Base-by-base conservation (phyloP, 2,329 filamentous ascomycete species). In the Tolypocladium ovalisporum region DNA sequence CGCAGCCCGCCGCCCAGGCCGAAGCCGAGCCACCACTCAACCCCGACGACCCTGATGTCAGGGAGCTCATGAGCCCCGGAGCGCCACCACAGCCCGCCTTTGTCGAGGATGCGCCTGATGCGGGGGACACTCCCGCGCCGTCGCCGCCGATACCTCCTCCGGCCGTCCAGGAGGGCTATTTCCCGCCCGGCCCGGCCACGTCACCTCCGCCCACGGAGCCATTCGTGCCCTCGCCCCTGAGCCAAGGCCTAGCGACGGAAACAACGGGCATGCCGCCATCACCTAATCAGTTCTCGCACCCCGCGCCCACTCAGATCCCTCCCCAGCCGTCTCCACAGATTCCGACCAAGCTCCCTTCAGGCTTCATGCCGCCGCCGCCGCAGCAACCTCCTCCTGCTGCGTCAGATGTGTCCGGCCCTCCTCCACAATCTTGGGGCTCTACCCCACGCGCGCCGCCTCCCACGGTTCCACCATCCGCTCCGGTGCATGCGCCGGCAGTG, bases 11-110 rank as follows among this genome's bases (percentile, higher is more conserved):
- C 62, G 78, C 85, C 62, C 53, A 55, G 55, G 57, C 13, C 52
- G 58, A 27, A 57, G 71, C 75, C 10, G 73, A 76, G 36, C 75
- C 76, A 49, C 66, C 73, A 2, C 72, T 87, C n/a, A 83, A 86
- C 63, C 79, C 82, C 1, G 78, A 80, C 56, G 86, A 90, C 60
- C 81, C 84, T 2, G 85, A 88, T 54, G 82, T 88, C 1, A 79
- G 82, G 65, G 72, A 76, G 47, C 73, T 68, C 24, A 57, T 59
- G 2, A 58, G 76, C 71, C 69, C 47, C 29, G 29, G 29, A 0
- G 29, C 67, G 0, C 65, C 60, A 51, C 70, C 74, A 1, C 72
- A 70, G 15, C 71, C 74, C 0, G 77, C 73, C 17, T 77, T 76
- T 6, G 74, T 79, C 37, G 83, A 87, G 58, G 81, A 85, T 54